Evolutionary conservation across 768 basidiomycete genomes (phyloP), one percentile per base, ranked within the genome.

Genomic region (Trametes elegans): DNA sequence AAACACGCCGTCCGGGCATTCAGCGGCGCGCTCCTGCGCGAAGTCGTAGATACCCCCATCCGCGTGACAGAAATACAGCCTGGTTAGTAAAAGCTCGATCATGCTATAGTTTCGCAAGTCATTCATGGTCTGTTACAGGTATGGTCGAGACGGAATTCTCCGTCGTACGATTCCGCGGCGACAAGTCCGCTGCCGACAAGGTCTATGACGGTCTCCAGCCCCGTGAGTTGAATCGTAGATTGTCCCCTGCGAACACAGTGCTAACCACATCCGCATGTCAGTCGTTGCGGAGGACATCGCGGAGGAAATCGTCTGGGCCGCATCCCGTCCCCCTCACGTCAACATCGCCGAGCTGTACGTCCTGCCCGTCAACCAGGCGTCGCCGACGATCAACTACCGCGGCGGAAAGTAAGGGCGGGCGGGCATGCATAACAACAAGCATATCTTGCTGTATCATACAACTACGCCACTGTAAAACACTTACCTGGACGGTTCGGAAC

Each of bases 261-360:
- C 55, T 31, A 21, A 55, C 26, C 24, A 10, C 23, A 16, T 24
- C 32, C 32, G 32, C 47, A 40, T 43, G 23, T 23, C 64, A 94
- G 90, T 96, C 70, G 79, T 81, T 6, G 84, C 87, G 7, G 79
- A 87, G 56, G 94, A 98, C 66, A 88, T 98, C 41, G 97, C 97
- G 1, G 97, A 99, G 69, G 94, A 98, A 71, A 95, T 99, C 65
- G 93, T 96, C 18, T 99, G 96, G 96, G 86, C 86, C 13, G 96
- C 97, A 18, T 79, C 89, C 10, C 85, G 95, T 36, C 95, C 95
- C 10, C 78, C 90, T 35, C 95, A 96, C 66, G 91, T 98, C 40
- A 94, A 98, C 67, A 79, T 98, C 38, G 93, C 91, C 0, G 88
- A 93, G 65, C 71, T 90, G 10, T 81, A 83, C 52, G 78, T 92